Percentiles rank a stretch among this genome's conserved stretches.
Evolutionary conservation across 2,329 filamentous ascomycete genomes (phyloP).

Genomic region (Fusarium odoratissimum): DNA sequence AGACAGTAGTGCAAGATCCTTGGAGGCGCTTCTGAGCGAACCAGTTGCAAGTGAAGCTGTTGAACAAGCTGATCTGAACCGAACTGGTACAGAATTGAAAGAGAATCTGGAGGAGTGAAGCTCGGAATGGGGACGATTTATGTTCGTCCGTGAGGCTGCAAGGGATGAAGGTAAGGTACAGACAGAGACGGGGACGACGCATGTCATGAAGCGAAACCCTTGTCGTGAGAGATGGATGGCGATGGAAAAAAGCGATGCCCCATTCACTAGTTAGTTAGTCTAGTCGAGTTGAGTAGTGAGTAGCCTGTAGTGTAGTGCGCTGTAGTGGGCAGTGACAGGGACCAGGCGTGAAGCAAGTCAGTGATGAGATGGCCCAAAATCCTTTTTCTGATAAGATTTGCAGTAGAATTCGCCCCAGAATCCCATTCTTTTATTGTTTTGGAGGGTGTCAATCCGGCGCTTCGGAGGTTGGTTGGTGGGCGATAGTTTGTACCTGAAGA

Average conservation of each 20-base stretch:
- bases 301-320: slow-evolving; percentile 16
- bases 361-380: slow-evolving; percentile 40
- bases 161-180: slow-evolving; percentile 33
- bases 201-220: slow-evolving; percentile 45
- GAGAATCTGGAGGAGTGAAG: slow-evolving; percentile 26
- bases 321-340: slow-evolving; percentile 42
- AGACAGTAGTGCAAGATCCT: slow-evolving; percentile 41
- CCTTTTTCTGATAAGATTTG: slow-evolving; percentile 47
- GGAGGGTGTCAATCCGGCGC: slow-evolving; percentile 38
- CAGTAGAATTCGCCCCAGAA: slow-evolving; percentile 44
- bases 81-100: slow-evolving; percentile 36
- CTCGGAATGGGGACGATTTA: slow-evolving; percentile 46
- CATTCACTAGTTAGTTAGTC: slow-evolving; percentile 38
- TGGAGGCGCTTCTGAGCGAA: slow-evolving; percentile 42
- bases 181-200: slow-evolving; percentile 32
- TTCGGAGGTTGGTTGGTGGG: slow-evolving; percentile 13
- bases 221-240: slow-evolving; percentile 36
- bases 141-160: slow-evolving; percentile 48
- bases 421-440: slow-evolving; percentile 24
- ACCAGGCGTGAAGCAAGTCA: slow-evolving; percentile 45
- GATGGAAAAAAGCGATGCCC: slow-evolving; percentile 39
- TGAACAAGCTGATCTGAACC: slow-evolving; percentile 40
- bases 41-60: slow-evolving; percentile 40
- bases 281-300: not conserved
- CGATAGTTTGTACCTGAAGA: not conserved